phyloP scores from a whole-genome alignment of 306 rosid genomes.

The Calophaca sinica region DNA sequence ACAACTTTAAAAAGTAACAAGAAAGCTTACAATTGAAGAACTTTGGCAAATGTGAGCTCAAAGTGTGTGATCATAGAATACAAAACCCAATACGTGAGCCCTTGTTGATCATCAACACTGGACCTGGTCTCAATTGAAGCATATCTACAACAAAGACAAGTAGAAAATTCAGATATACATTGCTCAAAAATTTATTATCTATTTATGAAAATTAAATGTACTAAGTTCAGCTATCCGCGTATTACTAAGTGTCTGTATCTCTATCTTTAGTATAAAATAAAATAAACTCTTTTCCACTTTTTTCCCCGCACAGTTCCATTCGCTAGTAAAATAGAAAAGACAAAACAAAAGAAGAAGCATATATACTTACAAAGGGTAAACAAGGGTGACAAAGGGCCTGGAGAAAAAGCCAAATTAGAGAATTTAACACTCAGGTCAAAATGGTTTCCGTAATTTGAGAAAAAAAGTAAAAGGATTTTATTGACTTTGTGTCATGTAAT shows the following conservation, averaged over 20 bases:
- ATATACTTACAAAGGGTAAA: conserved; percentile 80
- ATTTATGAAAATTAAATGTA: neutral
- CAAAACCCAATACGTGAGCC: conserved; percentile 95
- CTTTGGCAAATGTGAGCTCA: conserved; percentile 86
- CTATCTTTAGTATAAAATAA: no score
- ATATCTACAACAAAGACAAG: conserved; percentile 48
- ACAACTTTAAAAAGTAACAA: no score
- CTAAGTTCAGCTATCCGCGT: no score
- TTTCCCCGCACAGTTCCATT: no score
- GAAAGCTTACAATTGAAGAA: conserved; percentile 67
- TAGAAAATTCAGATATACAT: conserved; percentile 15
- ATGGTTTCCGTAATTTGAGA: neutral
- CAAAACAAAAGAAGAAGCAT: neutral
- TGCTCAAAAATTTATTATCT: neutral
- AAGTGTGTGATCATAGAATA: conserved; percentile 82
- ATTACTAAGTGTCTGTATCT: no score
- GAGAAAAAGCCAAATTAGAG: neutral
- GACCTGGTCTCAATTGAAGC: conserved; percentile 87
- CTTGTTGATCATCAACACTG: conserved; percentile 74
- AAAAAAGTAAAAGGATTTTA: neutral
- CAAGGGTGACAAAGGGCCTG: conserved; percentile 83
- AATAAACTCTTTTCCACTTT: no score
- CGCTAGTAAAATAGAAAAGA: no score
- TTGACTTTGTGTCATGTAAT: no score
- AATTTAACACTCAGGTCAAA: no score